Conservation (phyloP, 129 eudicot species). For the Tagetes patula region DNA sequence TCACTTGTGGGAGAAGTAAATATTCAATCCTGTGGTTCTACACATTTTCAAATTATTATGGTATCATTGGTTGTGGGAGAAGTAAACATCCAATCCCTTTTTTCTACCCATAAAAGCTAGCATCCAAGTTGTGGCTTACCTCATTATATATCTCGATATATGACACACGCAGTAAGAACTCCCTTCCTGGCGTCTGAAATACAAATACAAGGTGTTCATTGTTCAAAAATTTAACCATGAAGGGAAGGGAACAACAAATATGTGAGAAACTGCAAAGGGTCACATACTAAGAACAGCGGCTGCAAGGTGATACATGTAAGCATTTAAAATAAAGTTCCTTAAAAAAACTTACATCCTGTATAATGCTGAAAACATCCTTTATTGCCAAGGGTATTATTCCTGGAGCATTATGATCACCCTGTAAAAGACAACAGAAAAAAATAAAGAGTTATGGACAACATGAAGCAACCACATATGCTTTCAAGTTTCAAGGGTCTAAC, state of each 20-base stretch:
- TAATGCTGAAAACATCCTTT: conserved; percentile 98
- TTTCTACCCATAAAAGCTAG: conserved; percentile 10
- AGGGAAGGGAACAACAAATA: conserved; percentile 12
- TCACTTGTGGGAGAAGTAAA: conserved; percentile 10
- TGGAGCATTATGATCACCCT: conserved; percentile 98
- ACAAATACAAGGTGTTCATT: conserved; percentile 26
- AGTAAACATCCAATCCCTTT: conserved; percentile 18
- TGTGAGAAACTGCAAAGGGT: conserved; percentile 10
- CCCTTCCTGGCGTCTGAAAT: conserved; percentile 96
- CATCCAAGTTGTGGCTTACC: conserved; percentile 45
- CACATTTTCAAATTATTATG: conserved; percentile 14
- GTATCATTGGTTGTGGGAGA: conserved; percentile 6
- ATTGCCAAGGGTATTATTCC: conserved; percentile 99
- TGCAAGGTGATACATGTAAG: conserved; percentile 1
- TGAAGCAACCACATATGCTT: background rate
- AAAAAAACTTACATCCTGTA: conserved; percentile 82
- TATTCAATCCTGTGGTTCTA: conserved; percentile 13
- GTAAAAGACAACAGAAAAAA: conserved; percentile 35
- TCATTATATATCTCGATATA: conserved; percentile 97
- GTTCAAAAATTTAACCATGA: conserved; percentile 17
- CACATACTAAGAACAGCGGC: conserved; percentile 10
- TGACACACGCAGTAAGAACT: conserved; percentile 93
- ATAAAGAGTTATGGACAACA: conserved; percentile 21
- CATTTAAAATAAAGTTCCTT: background rate
- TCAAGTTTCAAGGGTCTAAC: conserved; percentile 5